Percentiles rank a stretch among this genome's conserved stretches.
Evolutionary conservation across 2,329 filamentous ascomycete genomes (phyloP).

Genomic region (Neopestalotiopsis rosae): DNA sequence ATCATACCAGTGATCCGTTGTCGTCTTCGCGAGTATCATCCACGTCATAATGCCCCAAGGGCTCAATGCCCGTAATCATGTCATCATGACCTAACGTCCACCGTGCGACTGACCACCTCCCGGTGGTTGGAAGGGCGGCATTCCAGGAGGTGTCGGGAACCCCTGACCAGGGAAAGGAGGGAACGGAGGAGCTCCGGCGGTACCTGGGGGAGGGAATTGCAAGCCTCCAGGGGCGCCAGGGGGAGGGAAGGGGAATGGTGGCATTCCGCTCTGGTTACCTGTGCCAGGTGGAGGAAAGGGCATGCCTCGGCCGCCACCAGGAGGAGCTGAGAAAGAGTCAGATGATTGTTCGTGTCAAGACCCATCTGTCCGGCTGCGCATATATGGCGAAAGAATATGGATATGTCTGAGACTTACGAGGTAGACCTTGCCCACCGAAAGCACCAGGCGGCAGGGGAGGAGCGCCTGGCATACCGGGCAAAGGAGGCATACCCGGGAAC

Average conservation of each 20-base stretch:
- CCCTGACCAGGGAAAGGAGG: constrained; percentile 48
- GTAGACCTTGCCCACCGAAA: constrained; percentile 41
- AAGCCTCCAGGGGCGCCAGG: neutral
- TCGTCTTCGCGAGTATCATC: neutral
- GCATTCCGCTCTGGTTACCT: neutral
- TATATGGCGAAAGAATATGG: constrained; percentile 18
- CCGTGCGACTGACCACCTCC: constrained; percentile 36
- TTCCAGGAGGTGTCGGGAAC: constrained; percentile 45
- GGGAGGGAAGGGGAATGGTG: constrained; percentile 34
- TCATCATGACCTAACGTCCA: constrained; percentile 32
- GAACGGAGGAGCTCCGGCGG: constrained; percentile 54
- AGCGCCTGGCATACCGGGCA: constrained; percentile 43
- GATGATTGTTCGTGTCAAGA: neutral
- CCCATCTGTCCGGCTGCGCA: neutral
- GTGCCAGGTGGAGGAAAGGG: constrained; percentile 54
- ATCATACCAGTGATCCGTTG: neutral
- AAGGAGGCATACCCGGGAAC: constrained; percentile 16
- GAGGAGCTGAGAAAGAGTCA: constrained; percentile 32
- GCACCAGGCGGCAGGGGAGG: constrained; percentile 15
- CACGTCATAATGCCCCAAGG: neutral
- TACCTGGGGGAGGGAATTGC: constrained; percentile 41
- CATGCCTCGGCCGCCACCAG: constrained; percentile 38
- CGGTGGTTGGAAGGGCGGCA: constrained; percentile 37
- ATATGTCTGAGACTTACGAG: constrained; percentile 54
- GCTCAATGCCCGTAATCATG: neutral